These are phyloP conservation scores for Blastomyces parvus DNA, from an alignment of 2,329 filamentous ascomycete species.

Conservation along the genomic window DNA sequence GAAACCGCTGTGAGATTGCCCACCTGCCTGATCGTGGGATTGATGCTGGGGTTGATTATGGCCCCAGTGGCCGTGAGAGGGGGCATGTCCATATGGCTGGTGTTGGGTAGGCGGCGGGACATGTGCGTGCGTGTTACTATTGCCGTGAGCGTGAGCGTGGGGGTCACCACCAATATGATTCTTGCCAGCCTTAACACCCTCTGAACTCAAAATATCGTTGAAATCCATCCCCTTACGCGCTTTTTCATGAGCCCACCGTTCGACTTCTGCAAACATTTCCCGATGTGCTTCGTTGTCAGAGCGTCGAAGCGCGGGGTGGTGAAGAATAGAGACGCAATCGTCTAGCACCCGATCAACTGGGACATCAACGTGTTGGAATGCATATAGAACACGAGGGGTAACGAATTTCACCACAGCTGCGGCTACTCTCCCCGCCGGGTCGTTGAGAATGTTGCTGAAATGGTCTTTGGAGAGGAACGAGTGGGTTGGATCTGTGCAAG, in stretches of 20 bases:
- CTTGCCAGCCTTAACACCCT: conserved; percentile 70
- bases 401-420: conserved; percentile 73
- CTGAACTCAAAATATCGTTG: conserved; percentile 66
- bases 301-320: conserved; percentile 77
- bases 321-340: conserved; percentile 74
- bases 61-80: background rate
- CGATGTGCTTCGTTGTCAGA: conserved; percentile 68
- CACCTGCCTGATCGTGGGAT: conserved; percentile 15
- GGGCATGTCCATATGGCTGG: background rate
- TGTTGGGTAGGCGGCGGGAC: background rate
- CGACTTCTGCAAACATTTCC: conserved; percentile 80
- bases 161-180: conserved; percentile 53
- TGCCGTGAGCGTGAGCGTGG: conserved; percentile 13
- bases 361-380: conserved; percentile 81
- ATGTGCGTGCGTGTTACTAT: conserved; percentile 12
- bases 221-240: conserved; percentile 57
- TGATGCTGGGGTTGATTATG: conserved; percentile 8
- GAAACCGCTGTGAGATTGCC: conserved; percentile 27
- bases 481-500: conserved; percentile 69
- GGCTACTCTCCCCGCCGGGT: conserved; percentile 64
- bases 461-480: conserved; percentile 78
- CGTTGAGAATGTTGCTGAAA: conserved; percentile 69
- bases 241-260: conserved; percentile 65
- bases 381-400: conserved; percentile 78
- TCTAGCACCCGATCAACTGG: conserved; percentile 73